Conservation (phyloP, 2,329 filamentous ascomycete species). For the Laburnicola sp. region DNA sequence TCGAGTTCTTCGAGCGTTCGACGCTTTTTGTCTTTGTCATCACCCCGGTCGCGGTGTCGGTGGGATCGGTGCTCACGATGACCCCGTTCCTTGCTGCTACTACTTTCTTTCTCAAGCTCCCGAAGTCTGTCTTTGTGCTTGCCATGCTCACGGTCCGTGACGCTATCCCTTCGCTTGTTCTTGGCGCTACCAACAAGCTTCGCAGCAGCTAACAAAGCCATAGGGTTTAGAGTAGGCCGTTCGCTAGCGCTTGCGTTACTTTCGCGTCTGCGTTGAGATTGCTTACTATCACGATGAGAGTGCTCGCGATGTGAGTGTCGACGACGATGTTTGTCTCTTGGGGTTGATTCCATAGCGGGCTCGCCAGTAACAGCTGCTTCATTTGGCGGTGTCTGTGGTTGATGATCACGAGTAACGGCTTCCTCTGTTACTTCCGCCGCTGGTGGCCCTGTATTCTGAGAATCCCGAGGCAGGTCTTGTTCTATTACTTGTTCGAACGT, state of each 20-base stretch:
- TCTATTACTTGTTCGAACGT: not conserved
- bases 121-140: constrained; percentile 24
- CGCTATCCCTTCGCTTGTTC: constrained; percentile 38
- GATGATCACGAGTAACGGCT: not conserved
- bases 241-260: constrained; percentile 37
- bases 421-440: not conserved
- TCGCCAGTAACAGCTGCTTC: constrained; percentile 35
- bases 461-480: not conserved
- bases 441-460: not conserved
- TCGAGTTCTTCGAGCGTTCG: constrained; percentile 30
- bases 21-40: constrained; percentile 35
- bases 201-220: constrained; percentile 23
- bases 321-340: constrained; percentile 32
- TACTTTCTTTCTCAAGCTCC: constrained; percentile 28
- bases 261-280: constrained; percentile 35
- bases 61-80: constrained; percentile 34
- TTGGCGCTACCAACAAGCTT: constrained; percentile 26
- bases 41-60: constrained; percentile 32
- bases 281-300: constrained; percentile 30
- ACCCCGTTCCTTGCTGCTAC: constrained; percentile 32
- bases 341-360: constrained; percentile 21
- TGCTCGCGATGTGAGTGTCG: constrained; percentile 40
- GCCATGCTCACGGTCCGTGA: constrained; percentile 33
- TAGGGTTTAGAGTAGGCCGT: constrained; percentile 22
- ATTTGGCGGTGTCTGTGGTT: constrained; percentile 23